Evolutionary conservation across 352 stramenopile species (phyloP), one percentile per base, ranked within the genome.

Genomic region (Discostella stelligera): DNA sequence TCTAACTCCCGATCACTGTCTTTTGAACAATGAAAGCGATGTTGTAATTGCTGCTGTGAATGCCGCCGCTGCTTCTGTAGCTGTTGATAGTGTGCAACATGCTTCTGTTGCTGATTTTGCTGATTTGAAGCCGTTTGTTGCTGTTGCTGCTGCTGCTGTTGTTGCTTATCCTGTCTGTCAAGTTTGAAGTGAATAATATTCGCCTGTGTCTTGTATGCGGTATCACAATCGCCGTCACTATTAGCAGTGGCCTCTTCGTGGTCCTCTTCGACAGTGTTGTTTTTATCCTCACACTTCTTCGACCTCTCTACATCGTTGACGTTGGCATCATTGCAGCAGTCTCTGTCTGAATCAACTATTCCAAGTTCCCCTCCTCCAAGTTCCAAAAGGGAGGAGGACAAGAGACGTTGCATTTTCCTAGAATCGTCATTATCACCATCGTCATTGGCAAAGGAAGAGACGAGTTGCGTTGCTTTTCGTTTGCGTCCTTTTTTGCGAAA

Each of bases 31-130:
- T 44, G 37, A 44, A 44, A 44, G 37, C 37, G 37, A 11, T 25
- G 20, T 21, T 21, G 48, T 25, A 20, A 55, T 55, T 55, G 48
- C 48, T 25, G 20, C 20, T 55, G 48, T 25, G n/a, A 55, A 27
- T 55, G 9, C 48, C 11, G 20, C 23, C 20, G 3, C 14, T 25
- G 20, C 7, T 55, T 4, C 11, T 25, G 48, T 55, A 55, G 48
- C 48, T 55, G 13, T 61, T 61, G 13, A 61, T 37, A 18, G n/a
- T 0, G 25, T 61, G 23, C 23, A 46, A 20, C 2, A 46, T 61
- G 25, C 25, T 23, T 9, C 23, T 44, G n/a, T 21, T 61, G 53
- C 37, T 61, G 53, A 61, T 61, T 10, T 44, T 44, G 37, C 37
- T 44, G 37, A 44, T 44, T 44, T 44, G 7, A 44, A 10, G 37